These are phyloP conservation scores for Daedaleopsis sinensis DNA, from an alignment of 768 basidiomycete genomes.

Conservation along the genomic window DNA sequence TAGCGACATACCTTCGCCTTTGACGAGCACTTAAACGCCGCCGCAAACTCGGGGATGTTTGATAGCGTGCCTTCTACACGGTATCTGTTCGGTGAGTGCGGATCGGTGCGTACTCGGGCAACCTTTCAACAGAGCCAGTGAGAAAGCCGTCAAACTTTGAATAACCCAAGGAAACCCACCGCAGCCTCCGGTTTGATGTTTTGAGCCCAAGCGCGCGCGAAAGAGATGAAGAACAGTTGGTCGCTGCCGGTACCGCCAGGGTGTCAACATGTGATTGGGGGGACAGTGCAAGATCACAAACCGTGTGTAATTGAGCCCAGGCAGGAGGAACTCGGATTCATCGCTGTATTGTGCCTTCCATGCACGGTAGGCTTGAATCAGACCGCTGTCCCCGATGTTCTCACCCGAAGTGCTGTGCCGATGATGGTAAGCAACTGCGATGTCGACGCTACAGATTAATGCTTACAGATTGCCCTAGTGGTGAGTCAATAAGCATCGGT, in stretches of 20 bases:
- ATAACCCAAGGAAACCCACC: conserved; percentile 37
- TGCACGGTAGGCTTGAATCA: conserved; percentile 87
- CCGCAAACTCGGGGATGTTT: conserved; percentile 87
- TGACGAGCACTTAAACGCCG: conserved; percentile 81
- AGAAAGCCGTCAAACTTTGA: neutral
- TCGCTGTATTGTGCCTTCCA: conserved; percentile 80
- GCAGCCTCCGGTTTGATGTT: conserved; percentile 79
- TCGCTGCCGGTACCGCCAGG: conserved; percentile 54
- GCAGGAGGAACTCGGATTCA: conserved; percentile 74
- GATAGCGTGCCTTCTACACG: conserved; percentile 85
- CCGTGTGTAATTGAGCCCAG: conserved; percentile 80
- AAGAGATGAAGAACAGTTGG: conserved; percentile 93
- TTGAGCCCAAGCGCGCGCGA: conserved; percentile 85
- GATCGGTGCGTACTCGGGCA: conserved; percentile 82
- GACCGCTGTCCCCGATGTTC: conserved; percentile 85
- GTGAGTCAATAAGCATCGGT: neutral
- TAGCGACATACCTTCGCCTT: conserved; percentile 63
- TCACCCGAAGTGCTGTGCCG: conserved; percentile 79
- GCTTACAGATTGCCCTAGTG: conserved; percentile 74
- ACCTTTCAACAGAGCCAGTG: conserved; percentile 44
- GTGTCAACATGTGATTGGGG: neutral
- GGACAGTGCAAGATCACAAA: conserved; percentile 27
- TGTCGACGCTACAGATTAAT: neutral
- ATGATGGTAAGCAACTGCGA: neutral
- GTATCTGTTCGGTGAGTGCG: conserved; percentile 81